Base-by-base conservation (phyloP, 352 stramenopile genomes). In the Aphanomyces cochlioides region DNA sequence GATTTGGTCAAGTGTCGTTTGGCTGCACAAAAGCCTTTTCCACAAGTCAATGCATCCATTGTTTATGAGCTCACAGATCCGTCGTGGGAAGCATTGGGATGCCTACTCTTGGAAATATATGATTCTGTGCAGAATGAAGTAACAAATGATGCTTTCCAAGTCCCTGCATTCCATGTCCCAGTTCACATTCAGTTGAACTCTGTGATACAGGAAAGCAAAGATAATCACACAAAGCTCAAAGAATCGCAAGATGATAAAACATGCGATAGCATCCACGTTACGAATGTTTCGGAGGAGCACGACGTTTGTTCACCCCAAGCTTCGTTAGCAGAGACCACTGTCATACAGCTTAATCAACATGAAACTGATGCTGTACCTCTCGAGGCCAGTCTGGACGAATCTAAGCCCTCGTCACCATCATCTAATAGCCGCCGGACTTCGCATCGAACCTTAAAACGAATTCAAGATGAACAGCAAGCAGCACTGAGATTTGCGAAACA, bases 311-410 rank as follows among this genome's bases (percentile, higher is more conserved):
- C 10, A 12, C 10, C 10, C 2, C 43, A n/a, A 50, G 28, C 28
- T 50, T 50, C 43, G 17, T n/a, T n/a, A 50, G 17, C 43, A 50
- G 17, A 50, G 65, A 50, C 43, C 10, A 50, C 43, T 12, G 17
- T 50, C 43, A 12, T 50, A 50, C 43, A n/a, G 17, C 43, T 50
- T n/a, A 12, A n/a, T n/a, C 43, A 50, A 66, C 15, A 54, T 12
- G 36, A 67, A 17, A 57, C 47, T 50, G 10, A 50, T 50, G 10
- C 2, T 50, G 10, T 39, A 1, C 19, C 43, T 28, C 17, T 17
- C 21, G 36, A 58, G 17, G 54, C 7, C 10, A n/a, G 13, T 28
- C 21, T 21, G n/a, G 28, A n/a, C n/a, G 8, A 10, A 75, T 90
- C 59, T 75, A 37, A 59, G n/a, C 47, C 64, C 2, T 7, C 39